Evolutionary conservation across 108 stramenopile species (phyloP).

Genomic region (Skeletonema marinoi): DNA sequence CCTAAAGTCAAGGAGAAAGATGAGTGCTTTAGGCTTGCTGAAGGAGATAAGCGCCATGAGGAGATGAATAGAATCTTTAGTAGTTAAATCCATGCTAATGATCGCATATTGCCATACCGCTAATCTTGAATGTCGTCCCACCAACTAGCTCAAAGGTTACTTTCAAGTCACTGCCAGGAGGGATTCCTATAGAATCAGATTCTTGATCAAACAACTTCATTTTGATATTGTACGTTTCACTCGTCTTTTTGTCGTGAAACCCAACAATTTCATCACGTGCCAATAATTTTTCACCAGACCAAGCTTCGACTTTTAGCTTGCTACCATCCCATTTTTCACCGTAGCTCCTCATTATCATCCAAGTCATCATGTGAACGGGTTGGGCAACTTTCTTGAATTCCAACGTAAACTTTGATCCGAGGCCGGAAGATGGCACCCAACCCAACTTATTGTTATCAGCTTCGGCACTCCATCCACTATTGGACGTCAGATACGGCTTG

Average conservation of each 20-base stretch:
- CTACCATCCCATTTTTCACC: constrained; percentile 77
- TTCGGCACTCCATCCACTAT: constrained; percentile 60
- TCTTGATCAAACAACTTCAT: constrained; percentile 31
- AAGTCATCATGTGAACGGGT: constrained; percentile 57
- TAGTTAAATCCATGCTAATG: constrained; percentile 6
- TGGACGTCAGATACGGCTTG: constrained; percentile 35
- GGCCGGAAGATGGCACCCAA: constrained; percentile 50
- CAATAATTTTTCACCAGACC: constrained; percentile 26
- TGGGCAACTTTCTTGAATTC: constrained; percentile 43
- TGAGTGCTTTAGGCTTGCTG: neutral
- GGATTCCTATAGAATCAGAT: constrained; percentile 1
- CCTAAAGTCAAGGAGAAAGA: neutral
- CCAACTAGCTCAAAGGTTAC: constrained; percentile 50
- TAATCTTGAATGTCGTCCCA: constrained; percentile 80
- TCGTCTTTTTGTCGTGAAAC: constrained; percentile 71
- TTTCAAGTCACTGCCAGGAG: constrained; percentile 27
- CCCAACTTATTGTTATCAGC: constrained; percentile 69
- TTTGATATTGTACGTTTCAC: constrained; percentile 76
- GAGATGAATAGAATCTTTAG: neutral
- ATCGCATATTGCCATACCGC: constrained; percentile 78
- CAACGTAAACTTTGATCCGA: constrained; percentile 44
- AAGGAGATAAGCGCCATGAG: neutral
- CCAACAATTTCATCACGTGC: constrained; percentile 49
- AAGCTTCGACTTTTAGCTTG: constrained; percentile 37
- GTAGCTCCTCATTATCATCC: constrained; percentile 84